Base-by-base conservation (phyloP, 345 rosid species). In the Carallia pectinifolia region DNA sequence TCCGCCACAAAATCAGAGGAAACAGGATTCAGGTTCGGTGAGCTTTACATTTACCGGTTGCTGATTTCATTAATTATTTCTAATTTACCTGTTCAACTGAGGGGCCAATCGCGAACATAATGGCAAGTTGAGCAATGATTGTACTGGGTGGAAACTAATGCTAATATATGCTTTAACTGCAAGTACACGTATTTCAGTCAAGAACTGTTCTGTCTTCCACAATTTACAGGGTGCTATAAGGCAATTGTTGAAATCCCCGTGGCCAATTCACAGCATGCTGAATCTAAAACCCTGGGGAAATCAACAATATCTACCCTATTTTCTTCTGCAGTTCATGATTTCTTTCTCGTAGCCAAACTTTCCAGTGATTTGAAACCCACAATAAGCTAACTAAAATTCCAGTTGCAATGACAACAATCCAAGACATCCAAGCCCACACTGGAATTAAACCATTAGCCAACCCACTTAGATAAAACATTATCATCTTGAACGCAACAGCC, bases 381-480 rank as follows among this genome's bases (percentile, higher is more conserved):
- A 83, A 61, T 30, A 86, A 40, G 77, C 97, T 89, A 66, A 83
- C 80, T 71, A 84, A 52, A 39, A 88, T 85, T 64, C 90, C 96
- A 27, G 69, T 63, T 1, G 63, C 83, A 68, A 81, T 87, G 50
- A 94, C 87, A 72, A 84, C 64, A 53, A 86, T 79, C 98, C 98
- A 89, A 60, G 96, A 94, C n/a, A 73, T 8, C 98, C 98, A 85
- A 62, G 83, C 93, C 98, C 98, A 94, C 70, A 54, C 61, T 7
- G 96, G 95, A 68, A 91, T 47, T 55, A 72, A 73, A 78, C 70
- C 76, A 5, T 73, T 73, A 39, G 76, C 87, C 47, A 63, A 81
- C 9, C 86, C 89, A 5, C 76, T 81, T 0, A 71, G 52, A 63
- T 87, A 91, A 61, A 81, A 85, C 37, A 71, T 47, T 62, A 77